Base-by-base conservation (phyloP, 352 stramenopile genomes). In the Phytophthora palmivora region DNA sequence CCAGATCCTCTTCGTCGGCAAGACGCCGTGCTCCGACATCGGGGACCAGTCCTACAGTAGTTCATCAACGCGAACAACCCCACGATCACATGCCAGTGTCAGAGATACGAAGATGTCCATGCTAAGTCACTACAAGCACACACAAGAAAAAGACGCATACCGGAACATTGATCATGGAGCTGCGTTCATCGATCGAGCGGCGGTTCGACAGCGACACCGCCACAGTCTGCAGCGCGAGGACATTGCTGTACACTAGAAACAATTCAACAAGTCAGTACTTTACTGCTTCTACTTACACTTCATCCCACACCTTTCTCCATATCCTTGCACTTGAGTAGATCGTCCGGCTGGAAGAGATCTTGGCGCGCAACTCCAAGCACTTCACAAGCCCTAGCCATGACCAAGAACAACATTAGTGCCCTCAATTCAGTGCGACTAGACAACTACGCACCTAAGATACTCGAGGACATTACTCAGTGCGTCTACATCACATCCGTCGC, bases 181-280 rank as follows among this genome's bases (percentile, higher is more conserved):
- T 91, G 19, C 87, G 82, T 24, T 91, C 83, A 56, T 95, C 83
- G 48, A 93, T 91, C 3, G 87, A 93, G 16, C 87, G 78, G 4
- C 86, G 82, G 44, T 83, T 85, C 2, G 84, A 94, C 24, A 94
- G 76, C n/a, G 75, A 78, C 24, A 94, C 76, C 0, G 83, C 83
- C 46, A 90, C 83, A 2, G 59, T 68, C 36, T 95, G 84, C n/a
- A 95, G 54, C 11, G 85, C 74, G 3, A 94, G 65, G 14, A 95
- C 87, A 59, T 91, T 92, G 45, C 74, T 79, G 38, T 93, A 95
- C 8, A 95, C 87, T 95, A 43, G 4, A 42, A 42, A 42, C 12
- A 48, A 52, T 12, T 32, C 18, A 43, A 15, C 16, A 49, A 24
- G 37, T 55, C n/a, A 74, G 21, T 2, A 66, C 12, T 26, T 12